These are phyloP conservation scores for Themeda triandra DNA, from an alignment of 176 grass and related monocot genomes.

Conservation along the genomic window DNA sequence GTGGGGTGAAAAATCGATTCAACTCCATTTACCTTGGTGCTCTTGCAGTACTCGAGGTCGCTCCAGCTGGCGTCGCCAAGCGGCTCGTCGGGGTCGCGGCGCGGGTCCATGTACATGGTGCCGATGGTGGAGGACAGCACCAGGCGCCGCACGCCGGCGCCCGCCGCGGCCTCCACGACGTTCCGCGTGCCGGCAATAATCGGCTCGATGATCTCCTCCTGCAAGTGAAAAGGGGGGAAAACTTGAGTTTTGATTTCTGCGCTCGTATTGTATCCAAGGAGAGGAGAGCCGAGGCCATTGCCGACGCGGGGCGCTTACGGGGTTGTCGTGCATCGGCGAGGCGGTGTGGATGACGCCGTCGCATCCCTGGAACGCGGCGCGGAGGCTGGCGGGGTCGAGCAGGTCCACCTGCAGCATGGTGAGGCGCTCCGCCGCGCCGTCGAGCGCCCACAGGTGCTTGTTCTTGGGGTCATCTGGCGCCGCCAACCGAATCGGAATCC, in stretches of 20 bases:
- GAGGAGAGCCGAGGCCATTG: neutral
- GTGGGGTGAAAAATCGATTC: neutral
- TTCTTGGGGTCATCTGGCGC: slow-evolving; percentile 67
- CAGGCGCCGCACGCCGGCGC: slow-evolving; percentile 44
- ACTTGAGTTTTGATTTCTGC: neutral
- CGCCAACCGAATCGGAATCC: neutral
- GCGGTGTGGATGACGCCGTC: slow-evolving; percentile 75
- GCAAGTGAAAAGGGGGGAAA: neutral
- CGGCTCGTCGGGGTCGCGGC: slow-evolving; percentile 34
- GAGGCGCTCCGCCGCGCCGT: slow-evolving; percentile 54
- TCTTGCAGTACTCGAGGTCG: slow-evolving; percentile 64
- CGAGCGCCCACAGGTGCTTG: slow-evolving; percentile 51
- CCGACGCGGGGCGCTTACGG: slow-evolving; percentile 20
- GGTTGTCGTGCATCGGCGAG: slow-evolving; percentile 58
- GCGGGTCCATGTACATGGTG: slow-evolving; percentile 66
- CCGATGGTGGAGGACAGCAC: slow-evolving; percentile 66
- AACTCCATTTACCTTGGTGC: slow-evolving; percentile 57
- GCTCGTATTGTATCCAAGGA: neutral
- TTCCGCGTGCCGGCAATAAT: slow-evolving; percentile 52
- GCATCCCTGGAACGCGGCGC: slow-evolving; percentile 54
- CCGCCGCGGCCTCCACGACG: slow-evolving; percentile 46
- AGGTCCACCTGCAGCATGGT: slow-evolving; percentile 50
- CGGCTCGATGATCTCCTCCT: slow-evolving; percentile 56
- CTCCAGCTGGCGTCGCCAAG: slow-evolving; percentile 57
- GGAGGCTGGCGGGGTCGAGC: slow-evolving; percentile 51